Evolutionary conservation across 139 green algal genomes (phyloP), one percentile per base, ranked within the genome.

Genomic region (Chlorella sp.): DNA sequence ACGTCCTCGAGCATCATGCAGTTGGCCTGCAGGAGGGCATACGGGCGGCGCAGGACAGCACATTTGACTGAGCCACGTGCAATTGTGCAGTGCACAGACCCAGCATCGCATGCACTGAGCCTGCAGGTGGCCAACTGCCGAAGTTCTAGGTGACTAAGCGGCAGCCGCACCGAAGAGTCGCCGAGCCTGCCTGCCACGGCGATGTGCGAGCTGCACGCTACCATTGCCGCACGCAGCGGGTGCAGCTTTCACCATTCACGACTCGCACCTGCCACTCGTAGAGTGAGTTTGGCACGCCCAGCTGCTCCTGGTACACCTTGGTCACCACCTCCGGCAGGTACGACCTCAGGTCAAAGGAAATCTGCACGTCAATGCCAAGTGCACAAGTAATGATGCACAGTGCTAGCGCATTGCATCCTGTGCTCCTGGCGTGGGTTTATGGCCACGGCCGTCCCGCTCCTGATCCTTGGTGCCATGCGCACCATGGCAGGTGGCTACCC

Each of bases 191-290:
- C 10, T 59, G 50, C n/a, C 30, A 5, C 35, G 22, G 22, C 33
- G 31, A 32, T 50, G 2, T 31, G 10, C 60, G 35, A 34, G 14
- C 20, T 5, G 2, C 27, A 20, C 6, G 49, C 29, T 1, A 59
- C 31, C 24, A 4, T 17, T 49, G 1, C 36, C 20, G 49, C 33
- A 36, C 1, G 6, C 5, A 22, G 2, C 4, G 42, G 6, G 2
- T 17, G 24, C 26, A 32, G 26, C 24, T 26, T 27, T 22, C 36
- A 30, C 29, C 14, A 42, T 14, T 27, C 31, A 33, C 1, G n/a
- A 35, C 35, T 14, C 6, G 3, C 33, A 87, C 83, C 81, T 95
- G 90, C 91, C 91, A 96, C 10, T 72, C 51, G 67, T 94, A 96
- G 55, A 96, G 82, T n/a, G 80, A 63, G 2, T 75, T 70, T 0